Conservation (phyloP, 2,329 filamentous ascomycete genomes). For the Mycogone perniciosa region DNA sequence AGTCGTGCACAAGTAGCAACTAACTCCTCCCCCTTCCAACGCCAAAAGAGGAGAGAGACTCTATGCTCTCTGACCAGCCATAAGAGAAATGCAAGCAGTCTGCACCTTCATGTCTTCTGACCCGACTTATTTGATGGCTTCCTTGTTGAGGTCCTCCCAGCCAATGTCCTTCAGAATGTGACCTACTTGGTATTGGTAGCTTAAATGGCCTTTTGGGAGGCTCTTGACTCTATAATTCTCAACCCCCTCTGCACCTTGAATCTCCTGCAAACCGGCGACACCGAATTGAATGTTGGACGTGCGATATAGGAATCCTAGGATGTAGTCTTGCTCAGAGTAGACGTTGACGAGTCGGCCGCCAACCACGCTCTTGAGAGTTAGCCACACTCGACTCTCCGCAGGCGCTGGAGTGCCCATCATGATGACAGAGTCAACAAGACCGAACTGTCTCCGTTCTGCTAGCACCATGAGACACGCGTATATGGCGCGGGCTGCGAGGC, state of each 20-base stretch:
- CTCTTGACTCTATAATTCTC: slow-evolving; percentile 64
- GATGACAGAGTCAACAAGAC: slow-evolving; percentile 77
- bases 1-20: background rate
- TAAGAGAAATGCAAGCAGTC: background rate
- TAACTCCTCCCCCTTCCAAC: background rate
- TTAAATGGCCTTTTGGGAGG: slow-evolving; percentile 61
- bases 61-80: background rate
- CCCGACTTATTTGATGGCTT: slow-evolving; percentile 18
- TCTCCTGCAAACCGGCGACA: slow-evolving; percentile 73
- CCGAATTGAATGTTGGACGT: slow-evolving; percentile 76
- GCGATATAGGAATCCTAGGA: slow-evolving; percentile 83
- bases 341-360: slow-evolving; percentile 83
- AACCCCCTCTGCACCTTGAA: slow-evolving; percentile 58
- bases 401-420: slow-evolving; percentile 79
- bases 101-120: background rate
- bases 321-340: slow-evolving; percentile 79
- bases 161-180: slow-evolving; percentile 60
- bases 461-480: slow-evolving; percentile 76
- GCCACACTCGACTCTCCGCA: slow-evolving; percentile 66
- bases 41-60: background rate
- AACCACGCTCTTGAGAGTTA: slow-evolving; percentile 70
- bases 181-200: slow-evolving; percentile 63
- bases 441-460: slow-evolving; percentile 76
- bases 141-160: slow-evolving; percentile 57
- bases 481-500: slow-evolving; percentile 74